phyloP scores from a whole-genome alignment of 2,329 filamentous ascomycete species.

The Fusarium solani-melongenae region DNA sequence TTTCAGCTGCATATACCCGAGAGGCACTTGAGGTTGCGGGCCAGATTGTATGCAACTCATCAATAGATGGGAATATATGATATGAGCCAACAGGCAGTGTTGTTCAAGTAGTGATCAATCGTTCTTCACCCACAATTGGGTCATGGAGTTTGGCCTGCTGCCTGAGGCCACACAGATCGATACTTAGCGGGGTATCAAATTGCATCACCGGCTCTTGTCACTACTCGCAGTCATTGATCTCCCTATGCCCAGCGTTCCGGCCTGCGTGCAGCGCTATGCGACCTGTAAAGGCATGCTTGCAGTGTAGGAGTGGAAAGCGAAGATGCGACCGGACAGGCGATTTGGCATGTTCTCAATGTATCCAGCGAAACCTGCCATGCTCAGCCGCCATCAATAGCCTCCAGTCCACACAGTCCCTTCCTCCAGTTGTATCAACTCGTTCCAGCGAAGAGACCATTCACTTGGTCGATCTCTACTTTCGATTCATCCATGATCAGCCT shows the following conservation, averaged over 20 bases:
- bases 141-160: background rate
- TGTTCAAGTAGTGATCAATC: too few species aligned
- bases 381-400: background rate
- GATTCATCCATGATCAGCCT: constrained; percentile 36
- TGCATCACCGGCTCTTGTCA: background rate
- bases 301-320: constrained; percentile 33
- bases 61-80: too few species aligned
- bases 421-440: background rate
- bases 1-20: too few species aligned
- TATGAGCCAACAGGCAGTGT: too few species aligned
- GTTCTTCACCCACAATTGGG: background rate
- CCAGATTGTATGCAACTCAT: too few species aligned
- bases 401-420: background rate
- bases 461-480: constrained; percentile 36
- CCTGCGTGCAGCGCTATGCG: constrained; percentile 17
- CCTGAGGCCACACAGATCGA: background rate
- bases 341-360: constrained; percentile 23
- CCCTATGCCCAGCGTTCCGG: background rate
- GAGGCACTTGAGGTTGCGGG: too few species aligned
- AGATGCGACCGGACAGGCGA: constrained; percentile 22
- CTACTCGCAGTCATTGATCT: background rate
- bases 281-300: constrained; percentile 31
- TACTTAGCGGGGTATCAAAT: background rate
- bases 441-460: constrained; percentile 5
- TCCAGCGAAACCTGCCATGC: constrained; percentile 27